Conservation (phyloP, 2,329 filamentous ascomycete genomes). For the Aspergillus clavatus region DNA sequence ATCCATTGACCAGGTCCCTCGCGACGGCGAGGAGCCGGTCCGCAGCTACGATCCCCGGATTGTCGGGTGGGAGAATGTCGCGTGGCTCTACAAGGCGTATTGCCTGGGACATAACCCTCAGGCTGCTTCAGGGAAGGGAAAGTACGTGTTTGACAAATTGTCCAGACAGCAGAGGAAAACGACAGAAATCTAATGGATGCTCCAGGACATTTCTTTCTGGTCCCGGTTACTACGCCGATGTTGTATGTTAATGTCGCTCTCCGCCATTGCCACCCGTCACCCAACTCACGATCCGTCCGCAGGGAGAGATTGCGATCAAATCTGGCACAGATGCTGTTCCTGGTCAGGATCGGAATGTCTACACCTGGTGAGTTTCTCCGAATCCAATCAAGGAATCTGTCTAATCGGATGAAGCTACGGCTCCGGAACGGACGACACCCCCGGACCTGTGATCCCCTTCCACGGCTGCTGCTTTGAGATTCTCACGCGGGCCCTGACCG, state of each 20-base stretch:
- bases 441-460: constrained; percentile 19
- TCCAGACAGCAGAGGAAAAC: background rate
- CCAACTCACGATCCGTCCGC: constrained; percentile 2
- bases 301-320: constrained; percentile 20
- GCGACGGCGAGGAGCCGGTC: constrained; percentile 11
- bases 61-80: constrained; percentile 12
- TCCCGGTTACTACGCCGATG: constrained; percentile 19
- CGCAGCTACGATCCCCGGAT: constrained; percentile 19
- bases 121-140: constrained; percentile 6
- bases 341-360: constrained; percentile 7
- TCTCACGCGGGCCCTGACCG: constrained; percentile 14
- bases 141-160: constrained; percentile 5
- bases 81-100: constrained; percentile 18
- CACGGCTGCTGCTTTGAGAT: constrained; percentile 21
- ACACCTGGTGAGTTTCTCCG: constrained; percentile 12
- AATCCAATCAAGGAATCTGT: background rate
- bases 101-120: constrained; percentile 12
- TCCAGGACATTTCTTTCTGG: constrained; percentile 16
- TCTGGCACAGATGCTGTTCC: constrained; percentile 1
- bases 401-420: constrained; percentile 12
- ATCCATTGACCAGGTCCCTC: constrained; percentile 3
- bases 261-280: background rate
- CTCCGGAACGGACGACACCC: constrained; percentile 14
- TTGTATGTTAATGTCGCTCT: constrained; percentile 9
- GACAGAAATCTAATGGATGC: background rate